Base-by-base conservation (phyloP, 257 asterid species). In the Verbascum thapsus region DNA sequence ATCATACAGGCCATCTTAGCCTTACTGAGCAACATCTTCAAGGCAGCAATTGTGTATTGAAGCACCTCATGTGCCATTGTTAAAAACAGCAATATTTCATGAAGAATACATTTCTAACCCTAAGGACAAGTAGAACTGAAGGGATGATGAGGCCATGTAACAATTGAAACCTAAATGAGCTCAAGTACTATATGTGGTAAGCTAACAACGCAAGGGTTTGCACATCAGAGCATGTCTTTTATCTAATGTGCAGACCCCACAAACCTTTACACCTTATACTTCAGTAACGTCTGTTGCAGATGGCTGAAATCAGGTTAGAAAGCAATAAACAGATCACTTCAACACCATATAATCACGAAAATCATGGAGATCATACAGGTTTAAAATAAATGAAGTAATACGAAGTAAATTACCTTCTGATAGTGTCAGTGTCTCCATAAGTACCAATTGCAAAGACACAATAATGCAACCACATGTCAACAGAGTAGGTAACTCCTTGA, bases 391-490 rank as follows among this genome's bases (percentile, higher is more conserved):
- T 26, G 76, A 61, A 43, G 53, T 66, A 48, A 68, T 54, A 41
- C 23, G 12, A 58, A 53, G 39, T 20, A 67, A 61, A 69, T 79
- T 94, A 94, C 99, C 99, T 83, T 84, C 97, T 77, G 71, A 94
- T 80, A 60, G 85, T 77, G 22, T 85, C 95, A 39, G 95, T 95
- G 76, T 94, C 99, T 64, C 92, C 95, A 50, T 84, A 94, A n/a
- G 94, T 82, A 72, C 90, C 74, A 58, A 94, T 84, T 52, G 95
- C 73, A 72, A 90, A 94, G 51, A 74, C 90, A 72, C 95, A 94
- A 66, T 94, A 94, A 72, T 94, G 95, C 80, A 94, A 75, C 99
- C 99, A 94, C 96, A 90, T 88, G 64, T 94, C 99, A 45, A 94
- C 99, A 72, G 99, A 94, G 80, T 94, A 94, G 47, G 99, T 85